These are phyloP conservation scores for Magnaporthiopsis incrustans DNA, from an alignment of 2,329 filamentous ascomycete species.

Conservation along the genomic window DNA sequence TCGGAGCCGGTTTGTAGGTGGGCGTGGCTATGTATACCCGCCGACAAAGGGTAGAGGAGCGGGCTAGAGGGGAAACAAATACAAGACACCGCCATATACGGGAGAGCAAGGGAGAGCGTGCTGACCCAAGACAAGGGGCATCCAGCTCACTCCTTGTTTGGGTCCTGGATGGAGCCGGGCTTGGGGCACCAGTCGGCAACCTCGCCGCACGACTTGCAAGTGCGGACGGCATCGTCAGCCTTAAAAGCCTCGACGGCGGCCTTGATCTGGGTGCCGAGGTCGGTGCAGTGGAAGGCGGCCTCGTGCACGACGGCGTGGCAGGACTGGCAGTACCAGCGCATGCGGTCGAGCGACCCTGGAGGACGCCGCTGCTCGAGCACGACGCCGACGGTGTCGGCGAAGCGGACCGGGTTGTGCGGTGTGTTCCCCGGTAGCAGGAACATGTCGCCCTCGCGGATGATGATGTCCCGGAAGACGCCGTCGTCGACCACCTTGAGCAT, in stretches of 20 bases:
- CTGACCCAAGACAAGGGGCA: too few species aligned
- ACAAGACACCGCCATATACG: neutral
- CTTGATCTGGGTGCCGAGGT: slow-evolving; percentile 93
- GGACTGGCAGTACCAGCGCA: slow-evolving; percentile 69
- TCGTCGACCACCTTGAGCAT: slow-evolving; percentile 82
- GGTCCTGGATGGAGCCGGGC: slow-evolving; percentile 50
- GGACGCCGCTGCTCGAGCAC: slow-evolving; percentile 82
- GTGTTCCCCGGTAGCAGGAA: slow-evolving; percentile 89
- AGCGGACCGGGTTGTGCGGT: slow-evolving; percentile 91
- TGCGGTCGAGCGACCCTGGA: slow-evolving; percentile 58
- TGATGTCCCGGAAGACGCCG: slow-evolving; percentile 67
- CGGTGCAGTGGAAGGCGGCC: slow-evolving; percentile 76
- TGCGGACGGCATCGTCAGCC: slow-evolving; percentile 57
- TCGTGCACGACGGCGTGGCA: slow-evolving; percentile 75
- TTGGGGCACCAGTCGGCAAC: slow-evolving; percentile 52
- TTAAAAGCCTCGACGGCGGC: slow-evolving; percentile 78
- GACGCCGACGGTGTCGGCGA: slow-evolving; percentile 82
- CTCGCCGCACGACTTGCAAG: slow-evolving; percentile 67
- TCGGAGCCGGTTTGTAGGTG: neutral
- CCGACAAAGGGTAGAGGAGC: neutral
- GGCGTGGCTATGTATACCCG: neutral
- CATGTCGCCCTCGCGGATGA: slow-evolving; percentile 88
- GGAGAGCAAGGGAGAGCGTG: neutral
- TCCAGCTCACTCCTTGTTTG: slow-evolving; percentile 37
- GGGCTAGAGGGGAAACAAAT: neutral